Conservation (phyloP, 306 rosid genomes). For the Castanopsis chinensis region DNA sequence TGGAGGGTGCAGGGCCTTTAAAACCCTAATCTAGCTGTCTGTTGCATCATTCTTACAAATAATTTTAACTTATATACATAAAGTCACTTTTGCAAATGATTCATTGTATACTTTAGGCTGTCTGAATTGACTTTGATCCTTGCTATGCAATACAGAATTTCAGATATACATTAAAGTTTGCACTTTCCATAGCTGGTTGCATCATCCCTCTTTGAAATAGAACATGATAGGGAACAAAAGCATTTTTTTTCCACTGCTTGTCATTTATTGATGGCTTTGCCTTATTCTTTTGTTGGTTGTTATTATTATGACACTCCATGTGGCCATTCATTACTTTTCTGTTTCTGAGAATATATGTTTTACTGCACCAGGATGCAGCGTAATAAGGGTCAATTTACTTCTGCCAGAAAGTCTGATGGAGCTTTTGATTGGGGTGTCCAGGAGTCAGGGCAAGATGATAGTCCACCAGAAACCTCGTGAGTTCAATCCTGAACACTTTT, state of each 20-base stretch:
- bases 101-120: neutral
- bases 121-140: neutral
- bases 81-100: neutral
- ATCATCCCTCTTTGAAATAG: neutral
- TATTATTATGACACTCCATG: neutral
- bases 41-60: neutral
- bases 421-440: slow-evolving; percentile 54
- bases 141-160: neutral
- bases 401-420: slow-evolving; percentile 85
- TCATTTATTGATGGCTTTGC: neutral
- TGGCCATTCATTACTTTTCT: slow-evolving; percentile 5
- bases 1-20: neutral
- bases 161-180: neutral
- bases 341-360: slow-evolving; percentile 26
- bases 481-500: slow-evolving; percentile 33
- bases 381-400: slow-evolving; percentile 93
- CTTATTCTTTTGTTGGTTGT: neutral
- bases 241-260: neutral
- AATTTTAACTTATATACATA: neutral
- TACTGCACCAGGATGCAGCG: slow-evolving; percentile 81
- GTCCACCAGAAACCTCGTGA: slow-evolving; percentile 71
- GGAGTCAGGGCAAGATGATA: slow-evolving; percentile 72
- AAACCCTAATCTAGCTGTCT: neutral
- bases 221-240: neutral
- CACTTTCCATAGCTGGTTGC: neutral